A percentile compares a stretch with the other conserved stretches of the same genome.
These are phyloP conservation scores for Pythium sp. DNA, from an alignment of 352 stramenopile genomes.

Conservation along the genomic window DNA sequence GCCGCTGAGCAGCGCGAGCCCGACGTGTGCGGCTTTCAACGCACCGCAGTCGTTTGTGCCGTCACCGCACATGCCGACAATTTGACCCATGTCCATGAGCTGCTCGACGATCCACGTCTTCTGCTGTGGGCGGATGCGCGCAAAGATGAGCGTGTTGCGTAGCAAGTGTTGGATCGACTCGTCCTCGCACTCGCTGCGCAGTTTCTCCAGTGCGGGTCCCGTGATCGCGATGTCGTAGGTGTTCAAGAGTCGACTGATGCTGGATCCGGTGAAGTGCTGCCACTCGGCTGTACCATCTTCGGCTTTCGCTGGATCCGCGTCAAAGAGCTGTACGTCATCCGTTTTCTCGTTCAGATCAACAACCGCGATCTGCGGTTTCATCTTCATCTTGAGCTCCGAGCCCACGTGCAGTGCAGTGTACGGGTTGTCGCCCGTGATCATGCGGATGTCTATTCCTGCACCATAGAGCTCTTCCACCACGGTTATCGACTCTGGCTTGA, in stretches of 20 bases:
- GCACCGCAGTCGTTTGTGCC: constrained; percentile 89
- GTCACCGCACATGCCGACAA: constrained; percentile 69
- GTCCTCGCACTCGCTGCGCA: neutral
- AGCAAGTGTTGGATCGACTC: neutral
- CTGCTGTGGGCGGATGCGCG: neutral
- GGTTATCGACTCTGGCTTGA: constrained; percentile 62
- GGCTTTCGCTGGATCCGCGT: neutral
- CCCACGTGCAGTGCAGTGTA: neutral
- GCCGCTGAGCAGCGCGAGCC: constrained; percentile 51
- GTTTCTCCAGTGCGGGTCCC: neutral
- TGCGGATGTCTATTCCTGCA: neutral
- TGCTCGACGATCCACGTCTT: neutral
- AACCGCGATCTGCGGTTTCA: neutral
- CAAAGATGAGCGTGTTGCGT: neutral
- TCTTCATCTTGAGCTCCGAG: neutral
- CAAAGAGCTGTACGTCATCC: neutral
- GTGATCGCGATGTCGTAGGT: neutral
- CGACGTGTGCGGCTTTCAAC: constrained; percentile 85
- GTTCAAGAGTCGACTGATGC: neutral
- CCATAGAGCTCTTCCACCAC: constrained; percentile 64
- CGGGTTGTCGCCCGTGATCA: constrained; percentile 1
- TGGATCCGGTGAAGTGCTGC: neutral
- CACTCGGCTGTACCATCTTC: neutral
- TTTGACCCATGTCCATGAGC: neutral
- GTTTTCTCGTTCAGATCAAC: neutral